Base-by-base conservation (phyloP, 2,329 filamentous ascomycete species). In the Pestalotiopsis sp. region DNA sequence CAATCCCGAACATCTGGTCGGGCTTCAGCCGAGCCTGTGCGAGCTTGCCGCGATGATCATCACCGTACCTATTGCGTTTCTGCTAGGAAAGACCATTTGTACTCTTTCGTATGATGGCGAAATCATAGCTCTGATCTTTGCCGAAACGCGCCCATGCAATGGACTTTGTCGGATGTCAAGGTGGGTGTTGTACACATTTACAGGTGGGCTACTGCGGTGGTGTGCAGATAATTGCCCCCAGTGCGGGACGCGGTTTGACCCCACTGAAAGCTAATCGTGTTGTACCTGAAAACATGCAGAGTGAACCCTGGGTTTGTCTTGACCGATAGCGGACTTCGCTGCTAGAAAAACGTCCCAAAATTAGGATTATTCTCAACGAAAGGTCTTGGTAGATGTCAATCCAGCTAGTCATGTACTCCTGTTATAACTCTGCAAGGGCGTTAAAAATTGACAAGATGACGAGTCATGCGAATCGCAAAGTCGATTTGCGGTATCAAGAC, bases 101-200 rank as follows among this genome's bases (percentile, higher is more conserved):
- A 23, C 23, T 23, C 23, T 23, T 23, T 23, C 23, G 23, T 23
- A 23, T 23, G 23, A 23, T 23, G 23, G 23, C 23, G 23, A 23
- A 23, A 23, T 23, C 2, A 23, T 23, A 23, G 23, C 23, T 23
- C 23, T 23, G 23, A 23, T 23, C 23, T 23, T 3, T 23, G 23
- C 23, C 23, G 23, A 23, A 23, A 23, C 23, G 23, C 23, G 23
- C 23, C 23, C 23, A 23, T 23, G 23, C 23, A 23, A 23, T 23
- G 23, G 23, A 23, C 27, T 31, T 31, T 31, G 56, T 89, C 89
- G 77, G 91, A 72, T 90, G 39, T 45, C 39, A 9, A 31, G 27
- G 27, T 9, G 6, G 27, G 27, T 45, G 4, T 45, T 45, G 39
- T 45, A 45, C 39, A 5, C 3, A 45, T 45, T 45, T 17, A 45